These are phyloP conservation scores for Filobasidium wieringae DNA, from an alignment of 768 basidiomycete genomes.

Conservation along the genomic window DNA sequence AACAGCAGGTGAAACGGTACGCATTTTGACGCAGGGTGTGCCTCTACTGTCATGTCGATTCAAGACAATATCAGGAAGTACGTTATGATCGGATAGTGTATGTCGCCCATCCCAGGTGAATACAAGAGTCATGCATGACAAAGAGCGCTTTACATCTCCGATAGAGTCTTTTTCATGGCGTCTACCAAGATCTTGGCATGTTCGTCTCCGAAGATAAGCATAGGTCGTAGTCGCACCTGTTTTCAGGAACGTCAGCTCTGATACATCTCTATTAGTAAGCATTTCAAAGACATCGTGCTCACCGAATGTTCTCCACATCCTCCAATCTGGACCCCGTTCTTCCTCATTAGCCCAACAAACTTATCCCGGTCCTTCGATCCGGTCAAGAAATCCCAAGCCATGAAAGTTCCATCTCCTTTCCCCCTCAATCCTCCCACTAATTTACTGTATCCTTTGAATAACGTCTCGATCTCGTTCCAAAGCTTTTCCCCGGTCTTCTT, in stretches of 20 bases:
- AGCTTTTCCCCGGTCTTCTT: constrained; percentile 33
- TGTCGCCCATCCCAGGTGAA: no score
- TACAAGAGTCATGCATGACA: no score
- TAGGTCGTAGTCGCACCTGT: constrained; percentile 29
- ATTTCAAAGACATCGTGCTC: not conserved
- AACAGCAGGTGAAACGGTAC: no score
- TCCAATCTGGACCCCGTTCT: constrained; percentile 39
- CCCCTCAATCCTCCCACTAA: constrained; percentile 29
- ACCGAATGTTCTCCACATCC: constrained; percentile 27
- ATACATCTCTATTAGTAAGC: not conserved
- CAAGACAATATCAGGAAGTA: no score
- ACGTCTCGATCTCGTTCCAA: constrained; percentile 18
- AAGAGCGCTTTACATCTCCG: constrained; percentile 19
- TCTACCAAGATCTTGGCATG: constrained; percentile 31
- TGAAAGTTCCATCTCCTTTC: constrained; percentile 39
- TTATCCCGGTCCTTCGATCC: constrained; percentile 25
- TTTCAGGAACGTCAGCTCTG: not conserved
- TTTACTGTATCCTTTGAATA: constrained; percentile 18
- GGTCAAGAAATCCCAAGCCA: constrained; percentile 39
- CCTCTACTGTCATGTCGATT: no score
- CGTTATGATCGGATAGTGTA: no score
- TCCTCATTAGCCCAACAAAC: constrained; percentile 34
- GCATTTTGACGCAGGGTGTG: no score
- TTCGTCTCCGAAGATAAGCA: constrained; percentile 38
- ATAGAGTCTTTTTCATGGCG: constrained; percentile 18